Conservation (phyloP, 2,329 filamentous ascomycete species). For the Ambrosiella beaveri region DNA sequence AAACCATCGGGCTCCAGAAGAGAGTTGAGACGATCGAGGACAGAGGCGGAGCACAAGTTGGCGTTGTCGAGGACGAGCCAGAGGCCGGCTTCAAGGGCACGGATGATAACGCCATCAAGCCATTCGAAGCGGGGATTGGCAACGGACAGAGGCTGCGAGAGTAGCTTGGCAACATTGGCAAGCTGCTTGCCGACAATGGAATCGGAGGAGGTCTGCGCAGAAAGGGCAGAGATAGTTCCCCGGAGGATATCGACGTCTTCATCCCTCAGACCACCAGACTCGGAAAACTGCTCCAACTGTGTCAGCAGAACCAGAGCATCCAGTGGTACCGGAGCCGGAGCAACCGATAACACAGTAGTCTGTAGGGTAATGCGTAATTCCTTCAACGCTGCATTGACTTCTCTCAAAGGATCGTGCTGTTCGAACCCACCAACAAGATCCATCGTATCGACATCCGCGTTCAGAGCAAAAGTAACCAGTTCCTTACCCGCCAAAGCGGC, state of each 20-base stretch:
- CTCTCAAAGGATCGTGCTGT: constrained; percentile 68
- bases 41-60: constrained; percentile 87
- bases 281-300: constrained; percentile 27
- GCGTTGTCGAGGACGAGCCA: constrained; percentile 96
- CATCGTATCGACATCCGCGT: constrained; percentile 91
- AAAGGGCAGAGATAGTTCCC: constrained; percentile 23
- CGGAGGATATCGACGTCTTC: constrained; percentile 23
- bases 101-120: constrained; percentile 83
- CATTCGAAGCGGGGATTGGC: constrained; percentile 79
- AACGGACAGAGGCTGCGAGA: constrained; percentile 37
- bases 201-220: constrained; percentile 25
- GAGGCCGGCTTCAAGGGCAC: constrained; percentile 66
- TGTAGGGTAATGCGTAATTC: constrained; percentile 35
- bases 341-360: constrained; percentile 28
- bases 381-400: constrained; percentile 41
- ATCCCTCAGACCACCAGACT: constrained; percentile 12
- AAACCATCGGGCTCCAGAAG: constrained; percentile 78
- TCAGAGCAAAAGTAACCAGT: constrained; percentile 72
- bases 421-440: constrained; percentile 95
- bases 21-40: constrained; percentile 86
- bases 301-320: constrained; percentile 34
- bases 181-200: constrained; percentile 31
- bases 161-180: constrained; percentile 30
- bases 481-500: constrained; percentile 63
- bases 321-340: constrained; percentile 30